Conservation (phyloP, 1,139 yeast species). For the Protomyces inouyei region DNA sequence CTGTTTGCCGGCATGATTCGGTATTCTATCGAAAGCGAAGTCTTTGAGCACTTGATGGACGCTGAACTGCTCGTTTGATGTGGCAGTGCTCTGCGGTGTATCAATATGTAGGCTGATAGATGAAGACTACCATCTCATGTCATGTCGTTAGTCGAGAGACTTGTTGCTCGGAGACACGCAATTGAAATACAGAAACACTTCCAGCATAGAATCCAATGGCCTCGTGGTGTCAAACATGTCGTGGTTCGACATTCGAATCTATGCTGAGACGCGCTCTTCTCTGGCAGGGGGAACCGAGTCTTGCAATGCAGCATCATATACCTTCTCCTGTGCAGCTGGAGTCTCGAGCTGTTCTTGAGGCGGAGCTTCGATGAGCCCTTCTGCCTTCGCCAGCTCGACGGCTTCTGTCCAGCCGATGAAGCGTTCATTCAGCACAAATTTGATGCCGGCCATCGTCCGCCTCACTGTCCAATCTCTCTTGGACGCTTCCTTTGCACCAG, state of each 20-base stretch:
- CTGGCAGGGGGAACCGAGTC: too few species aligned
- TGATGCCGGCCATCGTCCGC: constrained; percentile 30
- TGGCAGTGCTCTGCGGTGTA: too few species aligned
- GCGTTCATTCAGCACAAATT: constrained; percentile 30
- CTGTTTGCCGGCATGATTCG: constrained; percentile 94
- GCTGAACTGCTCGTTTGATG: neutral
- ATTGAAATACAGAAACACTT: too few species aligned
- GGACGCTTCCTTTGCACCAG: constrained; percentile 1
- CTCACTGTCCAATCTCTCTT: constrained; percentile 23
- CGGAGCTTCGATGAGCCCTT: constrained; percentile 1
- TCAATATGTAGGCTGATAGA: too few species aligned
- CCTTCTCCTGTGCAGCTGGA: neutral
- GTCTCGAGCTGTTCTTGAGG: neutral
- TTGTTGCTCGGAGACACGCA: too few species aligned
- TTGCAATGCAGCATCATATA: neutral
- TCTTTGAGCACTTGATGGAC: constrained; percentile 28
- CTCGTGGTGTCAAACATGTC: too few species aligned
- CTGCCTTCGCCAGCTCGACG: constrained; percentile 23
- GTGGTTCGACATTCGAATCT: neutral
- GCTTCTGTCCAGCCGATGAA: constrained; percentile 28
- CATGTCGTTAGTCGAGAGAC: too few species aligned
- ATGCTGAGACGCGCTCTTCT: neutral
- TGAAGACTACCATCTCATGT: too few species aligned
- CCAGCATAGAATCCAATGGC: too few species aligned
- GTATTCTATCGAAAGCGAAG: constrained; percentile 87